Conservation (phyloP, 139 green algal genomes). For the Volvox africanus region DNA sequence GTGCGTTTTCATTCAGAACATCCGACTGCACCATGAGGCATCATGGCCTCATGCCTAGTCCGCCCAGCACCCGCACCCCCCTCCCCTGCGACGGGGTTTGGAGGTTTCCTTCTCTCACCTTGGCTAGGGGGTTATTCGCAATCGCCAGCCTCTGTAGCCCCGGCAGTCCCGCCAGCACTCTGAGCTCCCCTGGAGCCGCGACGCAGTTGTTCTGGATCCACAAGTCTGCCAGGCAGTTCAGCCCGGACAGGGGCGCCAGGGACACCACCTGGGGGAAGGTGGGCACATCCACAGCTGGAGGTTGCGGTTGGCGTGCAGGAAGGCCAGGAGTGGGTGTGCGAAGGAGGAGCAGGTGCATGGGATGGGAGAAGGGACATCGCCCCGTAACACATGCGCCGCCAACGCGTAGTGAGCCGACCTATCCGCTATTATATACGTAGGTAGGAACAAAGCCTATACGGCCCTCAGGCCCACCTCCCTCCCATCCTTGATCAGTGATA, state of each 20-base stretch:
- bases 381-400: too few species aligned
- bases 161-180: constrained; percentile 20
- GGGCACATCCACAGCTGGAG: not conserved
- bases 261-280: constrained; percentile 12
- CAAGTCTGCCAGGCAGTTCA: constrained; percentile 29
- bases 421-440: too few species aligned
- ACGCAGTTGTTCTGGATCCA: constrained; percentile 50
- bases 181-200: constrained; percentile 27
- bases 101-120: not conserved
- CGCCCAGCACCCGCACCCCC: too few species aligned
- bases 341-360: not conserved
- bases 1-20: too few species aligned
- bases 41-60: too few species aligned
- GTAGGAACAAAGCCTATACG: too few species aligned
- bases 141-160: constrained; percentile 42
- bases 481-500: too few species aligned
- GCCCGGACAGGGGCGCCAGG: constrained; percentile 37
- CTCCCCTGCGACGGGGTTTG: too few species aligned
- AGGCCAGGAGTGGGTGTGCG: not conserved
- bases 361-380: not conserved
- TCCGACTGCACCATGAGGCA: too few species aligned
- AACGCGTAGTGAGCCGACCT: too few species aligned
- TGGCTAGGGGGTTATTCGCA: constrained; percentile 34
- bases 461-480: too few species aligned
- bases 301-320: not conserved